A percentile compares a stretch with the other conserved stretches of the same genome.
These are phyloP conservation scores for Aspergillus sp. DNA, from an alignment of 2,329 filamentous ascomycete species.

Conservation along the genomic window DNA sequence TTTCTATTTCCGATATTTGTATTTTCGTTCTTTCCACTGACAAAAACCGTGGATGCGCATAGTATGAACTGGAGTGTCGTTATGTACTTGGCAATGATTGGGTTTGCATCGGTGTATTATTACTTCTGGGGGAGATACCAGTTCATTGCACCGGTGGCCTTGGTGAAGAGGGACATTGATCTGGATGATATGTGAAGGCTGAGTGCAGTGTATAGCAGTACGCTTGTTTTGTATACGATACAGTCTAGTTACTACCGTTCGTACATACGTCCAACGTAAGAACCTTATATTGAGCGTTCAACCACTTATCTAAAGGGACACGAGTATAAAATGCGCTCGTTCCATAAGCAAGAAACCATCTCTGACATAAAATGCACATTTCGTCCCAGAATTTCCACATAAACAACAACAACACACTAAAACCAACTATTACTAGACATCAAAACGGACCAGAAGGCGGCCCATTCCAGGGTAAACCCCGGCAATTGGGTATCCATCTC, in stretches of 20 bases:
- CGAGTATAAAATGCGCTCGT: too few relatives aligned
- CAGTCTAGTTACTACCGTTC: too few relatives aligned
- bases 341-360: too few relatives aligned
- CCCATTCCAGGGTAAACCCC: not conserved
- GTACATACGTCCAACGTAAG: too few relatives aligned
- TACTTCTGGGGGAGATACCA: constrained; percentile 40
- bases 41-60: constrained; percentile 31
- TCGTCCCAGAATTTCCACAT: too few relatives aligned
- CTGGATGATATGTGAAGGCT: not conserved
- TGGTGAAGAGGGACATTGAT: constrained; percentile 33
- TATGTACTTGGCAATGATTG: constrained; percentile 49
- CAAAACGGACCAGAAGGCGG: not conserved
- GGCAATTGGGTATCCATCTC: not conserved
- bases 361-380: not conserved
- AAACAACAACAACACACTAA: not conserved
- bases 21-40: constrained; percentile 50
- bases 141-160: constrained; percentile 44
- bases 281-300: too few relatives aligned
- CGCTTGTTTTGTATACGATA: not conserved
- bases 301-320: too few relatives aligned
- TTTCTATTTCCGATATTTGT: constrained; percentile 45
- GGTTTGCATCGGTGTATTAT: constrained; percentile 49
- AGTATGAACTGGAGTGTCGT: constrained; percentile 53
- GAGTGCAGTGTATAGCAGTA: not conserved
- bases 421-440: not conserved